Conservation (phyloP, 2,329 filamentous ascomycete species). For the Eurotiales sp. region DNA sequence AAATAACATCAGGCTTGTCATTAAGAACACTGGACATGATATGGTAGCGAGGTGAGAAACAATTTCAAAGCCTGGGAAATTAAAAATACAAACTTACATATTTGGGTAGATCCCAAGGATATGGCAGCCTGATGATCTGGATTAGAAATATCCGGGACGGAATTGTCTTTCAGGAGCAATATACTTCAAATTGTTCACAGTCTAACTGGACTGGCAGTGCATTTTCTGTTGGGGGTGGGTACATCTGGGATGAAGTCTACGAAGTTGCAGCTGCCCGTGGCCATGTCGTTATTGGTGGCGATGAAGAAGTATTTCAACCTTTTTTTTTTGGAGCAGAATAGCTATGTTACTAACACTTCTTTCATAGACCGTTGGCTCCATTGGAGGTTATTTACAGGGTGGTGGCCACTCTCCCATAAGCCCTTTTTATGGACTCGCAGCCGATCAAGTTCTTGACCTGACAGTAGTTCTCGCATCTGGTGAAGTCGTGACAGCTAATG, state of each 20-base stretch:
- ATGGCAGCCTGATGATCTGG: slow-evolving; percentile 5
- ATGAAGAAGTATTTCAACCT: slow-evolving; percentile 18
- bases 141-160: neutral
- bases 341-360: neutral
- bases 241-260: slow-evolving; percentile 4
- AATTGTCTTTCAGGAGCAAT: neutral
- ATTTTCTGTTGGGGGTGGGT: slow-evolving; percentile 3
- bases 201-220: slow-evolving; percentile 3
- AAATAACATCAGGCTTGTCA: slow-evolving; percentile 10
- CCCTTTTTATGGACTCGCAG: slow-evolving; percentile 52
- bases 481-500: slow-evolving; percentile 42
- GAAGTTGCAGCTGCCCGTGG: slow-evolving; percentile 38
- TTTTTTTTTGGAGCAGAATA: too few species aligned
- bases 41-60: neutral
- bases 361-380: slow-evolving; percentile 51
- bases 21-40: slow-evolving; percentile 15
- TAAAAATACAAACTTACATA: neutral
- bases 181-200: neutral
- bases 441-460: slow-evolving; percentile 56
- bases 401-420: slow-evolving; percentile 56
- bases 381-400: slow-evolving; percentile 59
- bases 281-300: slow-evolving; percentile 54
- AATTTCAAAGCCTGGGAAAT: neutral
- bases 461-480: slow-evolving; percentile 56
- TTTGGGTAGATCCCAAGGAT: neutral